phyloP scores from a whole-genome alignment of 1,139 yeast genomes.

The Protomyces lactucae-debilis region DNA sequence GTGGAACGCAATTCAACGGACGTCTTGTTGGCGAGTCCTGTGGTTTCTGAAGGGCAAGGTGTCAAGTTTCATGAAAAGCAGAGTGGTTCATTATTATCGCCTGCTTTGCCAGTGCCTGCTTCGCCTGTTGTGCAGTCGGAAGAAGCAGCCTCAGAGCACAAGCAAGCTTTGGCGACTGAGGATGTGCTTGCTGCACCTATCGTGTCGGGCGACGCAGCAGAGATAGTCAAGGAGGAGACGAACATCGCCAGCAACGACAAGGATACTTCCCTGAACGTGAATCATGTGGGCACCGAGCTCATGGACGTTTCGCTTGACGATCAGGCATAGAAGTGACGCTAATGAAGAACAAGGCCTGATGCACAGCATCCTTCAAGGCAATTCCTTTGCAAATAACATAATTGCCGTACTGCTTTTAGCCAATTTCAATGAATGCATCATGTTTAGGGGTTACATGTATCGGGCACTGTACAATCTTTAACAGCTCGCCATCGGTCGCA shows the following conservation, averaged over 20 bases:
- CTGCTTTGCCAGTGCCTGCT: background rate
- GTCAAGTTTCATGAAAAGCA: background rate
- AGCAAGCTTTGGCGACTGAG: background rate
- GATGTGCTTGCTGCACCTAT: background rate
- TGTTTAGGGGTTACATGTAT: background rate
- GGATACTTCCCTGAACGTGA: background rate
- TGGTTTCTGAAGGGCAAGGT: background rate
- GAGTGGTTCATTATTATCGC: background rate
- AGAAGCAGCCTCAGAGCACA: background rate
- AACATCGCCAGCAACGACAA: background rate
- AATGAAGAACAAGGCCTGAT: too few species aligned
- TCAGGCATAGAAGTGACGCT: background rate
- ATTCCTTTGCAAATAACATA: background rate
- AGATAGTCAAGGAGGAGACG: background rate
- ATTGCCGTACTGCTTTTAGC: background rate
- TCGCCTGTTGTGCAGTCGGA: background rate
- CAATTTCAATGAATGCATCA: background rate
- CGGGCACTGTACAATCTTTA: background rate
- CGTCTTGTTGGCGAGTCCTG: background rate
- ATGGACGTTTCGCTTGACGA: background rate
- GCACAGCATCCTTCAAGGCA: too few species aligned
- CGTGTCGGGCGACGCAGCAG: background rate
- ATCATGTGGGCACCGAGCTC: background rate
- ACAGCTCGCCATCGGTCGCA: background rate
- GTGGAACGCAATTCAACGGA: background rate